Evolutionary conservation across 805 yeast genomes (phyloP), one percentile per base, ranked within the genome.

Genomic region (Wickerhamiella qilinensis): DNA sequence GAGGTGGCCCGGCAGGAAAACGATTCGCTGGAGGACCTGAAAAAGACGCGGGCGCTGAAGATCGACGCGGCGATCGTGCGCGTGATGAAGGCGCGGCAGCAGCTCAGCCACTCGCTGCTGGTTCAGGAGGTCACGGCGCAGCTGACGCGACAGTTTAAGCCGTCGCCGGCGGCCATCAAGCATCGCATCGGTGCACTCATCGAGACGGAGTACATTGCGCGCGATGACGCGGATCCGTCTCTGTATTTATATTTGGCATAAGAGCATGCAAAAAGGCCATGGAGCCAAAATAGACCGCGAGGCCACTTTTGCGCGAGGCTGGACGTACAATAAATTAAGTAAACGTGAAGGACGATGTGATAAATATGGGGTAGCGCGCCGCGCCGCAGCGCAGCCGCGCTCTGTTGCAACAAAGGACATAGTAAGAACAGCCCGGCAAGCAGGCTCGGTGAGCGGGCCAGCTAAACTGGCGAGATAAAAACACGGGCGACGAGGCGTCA

Each of bases 11-110:
- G 30, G 20, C 35, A 81, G 47, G 65, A 69, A 28, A 83, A 75
- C 29, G 82, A 77, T 41, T 70, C 83, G 2, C 75, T 71, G 46
- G 75, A 73, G 55, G 93, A 82, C 50, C 73, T 86, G 35, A 81
- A 75, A 50, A 85, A 81, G 48, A 84, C 83, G 40, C 70, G 94
- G 52, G 77, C 76, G 58, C 74, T 80, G 53, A 76, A 76, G 60
- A 66, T 86, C 48, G 80, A 83, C 50, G 96, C 97, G 2, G 84
- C 94, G 50, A 82, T 91, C 58, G 96, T 88, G 24, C 70, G 97
- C 52, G 79, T 88, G 52, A 86, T 88, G 97, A 91, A 91, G 63
- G 85, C 95, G 1, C 70, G 94, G 53, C 81, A 84, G 55, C 67
- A 67, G 35, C 63, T 84, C 50, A 71, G 72, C 43, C 95, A 86